These are phyloP conservation scores for Amphirosellinia nigrospora DNA, from an alignment of 495 filamentous ascomycete species.

Conservation along the genomic window DNA sequence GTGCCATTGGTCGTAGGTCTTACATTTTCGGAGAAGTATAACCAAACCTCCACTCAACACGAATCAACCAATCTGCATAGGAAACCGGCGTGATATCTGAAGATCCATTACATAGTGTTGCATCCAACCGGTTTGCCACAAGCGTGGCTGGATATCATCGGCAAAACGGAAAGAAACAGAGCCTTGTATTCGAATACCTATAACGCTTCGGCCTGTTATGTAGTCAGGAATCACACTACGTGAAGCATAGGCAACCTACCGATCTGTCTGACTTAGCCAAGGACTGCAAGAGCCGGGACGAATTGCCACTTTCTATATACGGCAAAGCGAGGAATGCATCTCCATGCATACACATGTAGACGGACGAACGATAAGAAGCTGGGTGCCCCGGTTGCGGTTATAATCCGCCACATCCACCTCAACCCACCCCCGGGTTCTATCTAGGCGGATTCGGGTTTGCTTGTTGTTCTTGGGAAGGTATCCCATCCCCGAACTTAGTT, in stretches of 20 bases:
- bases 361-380: neutral
- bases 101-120: neutral
- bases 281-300: slow-evolving; percentile 16
- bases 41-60: slow-evolving; percentile 14
- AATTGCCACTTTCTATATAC: slow-evolving; percentile 23
- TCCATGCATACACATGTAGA: slow-evolving; percentile 13
- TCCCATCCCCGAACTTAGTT: slow-evolving; percentile 39
- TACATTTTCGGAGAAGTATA: slow-evolving; percentile 1
- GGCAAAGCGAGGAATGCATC: slow-evolving; percentile 17
- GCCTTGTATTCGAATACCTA: neutral
- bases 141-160: slow-evolving; percentile 13
- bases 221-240: slow-evolving; percentile 10
- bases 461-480: slow-evolving; percentile 36
- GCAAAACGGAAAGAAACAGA: neutral
- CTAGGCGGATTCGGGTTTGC: neutral
- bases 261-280: slow-evolving; percentile 14
- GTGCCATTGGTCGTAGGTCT: neutral
- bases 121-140: neutral
- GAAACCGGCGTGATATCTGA: neutral
- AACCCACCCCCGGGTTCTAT: slow-evolving; percentile 33
- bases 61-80: slow-evolving; percentile 6
- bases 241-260: slow-evolving; percentile 14
- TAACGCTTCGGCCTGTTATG: neutral
- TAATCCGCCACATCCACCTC: slow-evolving; percentile 13
- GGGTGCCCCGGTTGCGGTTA: slow-evolving; percentile 6